Percentiles rank a stretch among this genome's conserved stretches.
These are phyloP conservation scores for Zasmidium angulare DNA, from an alignment of 2,329 filamentous ascomycete species.

Conservation along the genomic window DNA sequence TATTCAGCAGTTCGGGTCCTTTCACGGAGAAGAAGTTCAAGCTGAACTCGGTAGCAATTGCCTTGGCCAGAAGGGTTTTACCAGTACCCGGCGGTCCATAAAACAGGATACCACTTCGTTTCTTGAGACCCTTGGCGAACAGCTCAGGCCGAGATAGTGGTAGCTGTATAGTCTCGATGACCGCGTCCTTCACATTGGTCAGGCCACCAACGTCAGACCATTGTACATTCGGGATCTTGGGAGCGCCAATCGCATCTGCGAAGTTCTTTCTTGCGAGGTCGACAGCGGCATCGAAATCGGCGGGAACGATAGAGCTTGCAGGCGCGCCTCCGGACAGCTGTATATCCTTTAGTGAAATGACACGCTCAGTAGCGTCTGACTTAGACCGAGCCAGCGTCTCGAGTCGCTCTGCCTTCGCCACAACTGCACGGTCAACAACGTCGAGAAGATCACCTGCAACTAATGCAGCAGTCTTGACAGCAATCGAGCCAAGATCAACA, in stretches of 20 bases:
- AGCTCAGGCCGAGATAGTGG: conserved; percentile 88
- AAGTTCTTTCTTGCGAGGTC: conserved; percentile 97
- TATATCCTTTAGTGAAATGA: conserved; percentile 71
- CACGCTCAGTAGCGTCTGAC: conserved; percentile 29
- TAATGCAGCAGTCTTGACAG: conserved; percentile 90
- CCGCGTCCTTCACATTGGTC: conserved; percentile 92
- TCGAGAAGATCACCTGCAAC: conserved; percentile 91
- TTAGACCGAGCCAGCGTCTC: conserved; percentile 64
- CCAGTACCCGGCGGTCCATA: conserved; percentile 89
- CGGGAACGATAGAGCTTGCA: conserved; percentile 73
- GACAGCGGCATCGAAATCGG: conserved; percentile 88
- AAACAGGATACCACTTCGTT: conserved; percentile 88
- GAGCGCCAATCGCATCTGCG: conserved; percentile 92
- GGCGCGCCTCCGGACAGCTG: conserved; percentile 80
- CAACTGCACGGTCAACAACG: conserved; percentile 84
- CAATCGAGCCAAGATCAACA: conserved; percentile 80
- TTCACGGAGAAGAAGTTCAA: conserved; percentile 95
- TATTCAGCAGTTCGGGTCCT: conserved; percentile 86
- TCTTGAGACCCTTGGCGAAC: conserved; percentile 97
- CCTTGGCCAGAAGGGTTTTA: conserved; percentile 89
- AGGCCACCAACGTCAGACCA: conserved; percentile 96
- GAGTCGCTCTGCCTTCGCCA: conserved; percentile 73
- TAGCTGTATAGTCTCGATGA: conserved; percentile 93
- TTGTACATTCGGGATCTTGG: conserved; percentile 94
- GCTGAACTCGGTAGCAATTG: conserved; percentile 89